Conservation (phyloP, 164 flowering plant genomes). For the Macadamia integrifolia region DNA sequence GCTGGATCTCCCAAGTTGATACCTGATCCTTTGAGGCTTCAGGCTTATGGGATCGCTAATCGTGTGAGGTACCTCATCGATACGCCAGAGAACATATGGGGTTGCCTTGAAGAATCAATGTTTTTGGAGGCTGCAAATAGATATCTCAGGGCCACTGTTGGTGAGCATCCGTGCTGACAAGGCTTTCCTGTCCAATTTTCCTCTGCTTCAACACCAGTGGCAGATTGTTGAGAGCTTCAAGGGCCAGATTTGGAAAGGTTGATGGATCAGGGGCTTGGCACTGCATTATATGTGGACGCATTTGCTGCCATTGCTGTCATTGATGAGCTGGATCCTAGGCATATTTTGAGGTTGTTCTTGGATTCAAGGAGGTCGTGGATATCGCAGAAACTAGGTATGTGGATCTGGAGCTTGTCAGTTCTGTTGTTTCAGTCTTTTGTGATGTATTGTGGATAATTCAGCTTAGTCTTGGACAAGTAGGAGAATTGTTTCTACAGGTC, state of each 20-base stretch:
- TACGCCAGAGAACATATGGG: constrained; percentile 81
- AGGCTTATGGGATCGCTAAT: constrained; percentile 48
- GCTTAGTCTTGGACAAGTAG: constrained; percentile 57
- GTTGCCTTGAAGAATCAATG: constrained; percentile 68
- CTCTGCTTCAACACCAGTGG: constrained; percentile 66
- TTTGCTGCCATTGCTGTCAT: constrained; percentile 56
- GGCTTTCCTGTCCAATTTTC: constrained; percentile 37
- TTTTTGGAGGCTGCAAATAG: constrained; percentile 54
- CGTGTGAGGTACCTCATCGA: constrained; percentile 73
- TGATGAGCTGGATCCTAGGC: constrained; percentile 52
- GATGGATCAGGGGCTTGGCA: constrained; percentile 36
- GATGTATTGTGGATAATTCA: constrained; percentile 49
- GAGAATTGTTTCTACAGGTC: constrained; percentile 64
- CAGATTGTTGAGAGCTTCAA: constrained; percentile 76
- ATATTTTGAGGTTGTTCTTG: constrained; percentile 45
- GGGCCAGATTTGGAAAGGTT: constrained; percentile 62
- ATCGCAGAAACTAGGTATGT: constrained; percentile 31
- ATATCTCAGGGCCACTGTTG: constrained; percentile 44
- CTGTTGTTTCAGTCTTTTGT: constrained; percentile 44
- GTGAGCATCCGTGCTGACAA: constrained; percentile 8
- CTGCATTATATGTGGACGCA: constrained; percentile 55
- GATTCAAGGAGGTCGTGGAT: constrained; percentile 56
- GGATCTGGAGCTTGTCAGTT: constrained; percentile 9
- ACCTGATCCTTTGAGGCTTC: constrained; percentile 26
- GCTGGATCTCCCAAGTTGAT: constrained; percentile 15